A percentile compares a stretch with the other conserved stretches of the same genome.
Evolutionary conservation across 768 basidiomycete species (phyloP).

Genomic region (Trametes cingulata): DNA sequence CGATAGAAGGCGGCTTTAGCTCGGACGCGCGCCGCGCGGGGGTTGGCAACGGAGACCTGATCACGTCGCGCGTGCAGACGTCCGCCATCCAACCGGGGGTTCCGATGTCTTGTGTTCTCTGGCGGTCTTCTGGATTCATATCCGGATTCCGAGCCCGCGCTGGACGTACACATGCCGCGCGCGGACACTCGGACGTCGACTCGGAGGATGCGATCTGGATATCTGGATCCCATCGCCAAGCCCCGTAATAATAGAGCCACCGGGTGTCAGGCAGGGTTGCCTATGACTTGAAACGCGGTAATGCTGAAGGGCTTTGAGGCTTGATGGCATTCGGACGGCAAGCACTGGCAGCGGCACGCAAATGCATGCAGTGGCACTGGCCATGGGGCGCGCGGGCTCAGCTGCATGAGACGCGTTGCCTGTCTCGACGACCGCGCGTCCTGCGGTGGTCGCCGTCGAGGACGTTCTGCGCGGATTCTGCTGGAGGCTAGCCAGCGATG

Average conservation of each 20-base stretch:
- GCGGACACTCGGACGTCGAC: background rate
- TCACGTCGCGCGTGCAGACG: background rate
- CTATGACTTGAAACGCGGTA: background rate
- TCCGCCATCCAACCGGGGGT: background rate
- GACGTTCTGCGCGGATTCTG: background rate
- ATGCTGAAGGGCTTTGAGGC: background rate
- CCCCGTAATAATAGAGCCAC: too few species aligned
- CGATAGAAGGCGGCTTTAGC: constrained; percentile 51
- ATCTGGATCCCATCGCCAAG: background rate
- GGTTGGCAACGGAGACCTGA: background rate
- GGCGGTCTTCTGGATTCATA: background rate
- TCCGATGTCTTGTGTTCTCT: background rate
- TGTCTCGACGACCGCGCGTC: background rate
- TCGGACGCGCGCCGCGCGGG: background rate
- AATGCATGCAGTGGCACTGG: background rate
- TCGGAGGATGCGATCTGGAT: constrained; percentile 4
- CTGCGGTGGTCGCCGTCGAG: background rate
- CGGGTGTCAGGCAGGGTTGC: too few species aligned
- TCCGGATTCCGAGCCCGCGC: background rate
- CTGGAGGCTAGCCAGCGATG: background rate
- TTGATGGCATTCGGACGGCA: background rate
- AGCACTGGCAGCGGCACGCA: background rate
- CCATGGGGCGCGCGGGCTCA: background rate
- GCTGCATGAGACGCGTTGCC: background rate
- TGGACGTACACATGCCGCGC: background rate